A percentile compares a stretch with the other conserved stretches of the same genome.
phyloP scores from a whole-genome alignment of 768 basidiomycete species.

The Mycena amicta region DNA sequence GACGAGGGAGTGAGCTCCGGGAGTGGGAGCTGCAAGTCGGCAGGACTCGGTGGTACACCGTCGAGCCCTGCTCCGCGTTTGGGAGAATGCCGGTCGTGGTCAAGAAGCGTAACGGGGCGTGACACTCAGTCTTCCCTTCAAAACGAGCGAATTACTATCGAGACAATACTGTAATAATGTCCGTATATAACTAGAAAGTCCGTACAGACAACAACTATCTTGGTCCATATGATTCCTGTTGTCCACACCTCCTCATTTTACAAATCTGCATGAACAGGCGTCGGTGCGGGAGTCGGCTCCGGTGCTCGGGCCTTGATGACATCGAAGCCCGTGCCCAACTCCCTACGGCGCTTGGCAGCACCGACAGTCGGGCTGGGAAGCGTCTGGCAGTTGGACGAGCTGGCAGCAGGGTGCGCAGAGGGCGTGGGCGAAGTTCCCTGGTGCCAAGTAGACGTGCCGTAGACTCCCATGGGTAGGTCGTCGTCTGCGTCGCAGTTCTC shows the following conservation, averaged over 20 bases:
- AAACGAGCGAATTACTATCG: too few relatives aligned
- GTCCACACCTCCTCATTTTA: too few relatives aligned
- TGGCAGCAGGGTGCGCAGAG: slow-evolving; percentile 55
- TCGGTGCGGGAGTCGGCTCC: slow-evolving; percentile 15
- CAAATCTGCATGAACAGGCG: neutral
- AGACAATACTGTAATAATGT: too few relatives aligned
- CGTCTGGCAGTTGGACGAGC: slow-evolving; percentile 61
- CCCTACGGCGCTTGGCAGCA: neutral
- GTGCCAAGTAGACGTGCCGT: slow-evolving; percentile 69
- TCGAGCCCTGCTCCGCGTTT: too few relatives aligned
- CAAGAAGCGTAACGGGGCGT: too few relatives aligned
- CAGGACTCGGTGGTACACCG: too few relatives aligned
- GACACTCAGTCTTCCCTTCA: too few relatives aligned
- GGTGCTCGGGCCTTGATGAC: slow-evolving; percentile 5
- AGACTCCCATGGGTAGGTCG: slow-evolving; percentile 67
- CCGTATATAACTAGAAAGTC: too few relatives aligned
- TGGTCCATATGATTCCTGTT: too few relatives aligned
- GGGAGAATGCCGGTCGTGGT: too few relatives aligned
- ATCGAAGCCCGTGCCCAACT: slow-evolving; percentile 8
- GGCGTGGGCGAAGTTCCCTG: slow-evolving; percentile 65
- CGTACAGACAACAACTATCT: neutral
- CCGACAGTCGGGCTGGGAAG: slow-evolving; percentile 18
- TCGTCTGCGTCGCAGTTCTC: slow-evolving; percentile 68
- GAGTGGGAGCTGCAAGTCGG: too few relatives aligned
- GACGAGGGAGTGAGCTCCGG: too few relatives aligned